These are phyloP conservation scores for Fulvia fulva DNA, from an alignment of 2,329 filamentous ascomycete genomes.

Conservation along the genomic window DNA sequence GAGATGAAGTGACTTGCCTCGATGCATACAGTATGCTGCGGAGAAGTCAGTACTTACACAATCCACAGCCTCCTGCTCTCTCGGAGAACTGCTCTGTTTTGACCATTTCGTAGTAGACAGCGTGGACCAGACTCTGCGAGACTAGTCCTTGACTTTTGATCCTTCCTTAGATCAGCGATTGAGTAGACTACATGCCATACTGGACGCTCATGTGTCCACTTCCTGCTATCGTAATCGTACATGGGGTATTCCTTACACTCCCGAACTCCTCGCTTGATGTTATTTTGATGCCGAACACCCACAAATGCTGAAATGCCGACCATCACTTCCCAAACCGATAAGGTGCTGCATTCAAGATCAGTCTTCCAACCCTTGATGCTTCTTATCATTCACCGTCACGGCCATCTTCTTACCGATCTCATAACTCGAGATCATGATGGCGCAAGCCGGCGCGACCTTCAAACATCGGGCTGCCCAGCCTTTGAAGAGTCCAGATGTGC, in stretches of 20 bases:
- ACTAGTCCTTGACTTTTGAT: neutral
- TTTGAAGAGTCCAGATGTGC: slow-evolving; percentile 73
- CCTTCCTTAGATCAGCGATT: neutral
- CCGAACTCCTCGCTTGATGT: neutral
- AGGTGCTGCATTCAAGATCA: neutral
- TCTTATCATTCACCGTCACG: slow-evolving; percentile 64
- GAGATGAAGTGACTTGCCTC: too few relatives aligned
- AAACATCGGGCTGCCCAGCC: slow-evolving; percentile 89
- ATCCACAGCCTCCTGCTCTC: too few relatives aligned
- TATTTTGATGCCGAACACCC: neutral
- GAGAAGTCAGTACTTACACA: too few relatives aligned
- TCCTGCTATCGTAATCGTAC: neutral
- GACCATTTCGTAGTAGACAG: too few relatives aligned
- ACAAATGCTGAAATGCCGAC: neutral
- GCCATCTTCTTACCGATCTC: slow-evolving; percentile 92
- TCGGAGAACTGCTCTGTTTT: too few relatives aligned
- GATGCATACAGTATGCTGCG: too few relatives aligned
- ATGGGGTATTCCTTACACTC: neutral
- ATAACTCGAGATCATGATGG: slow-evolving; percentile 99
- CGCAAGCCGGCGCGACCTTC: slow-evolving; percentile 93
- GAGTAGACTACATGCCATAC: neutral
- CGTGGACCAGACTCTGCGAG: neutral
- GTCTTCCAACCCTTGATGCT: slow-evolving; percentile 4
- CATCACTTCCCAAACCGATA: neutral
- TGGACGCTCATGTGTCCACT: neutral